Conservation (phyloP, 78 protist genomes). For the Creolimax fragrantissima region DNA sequence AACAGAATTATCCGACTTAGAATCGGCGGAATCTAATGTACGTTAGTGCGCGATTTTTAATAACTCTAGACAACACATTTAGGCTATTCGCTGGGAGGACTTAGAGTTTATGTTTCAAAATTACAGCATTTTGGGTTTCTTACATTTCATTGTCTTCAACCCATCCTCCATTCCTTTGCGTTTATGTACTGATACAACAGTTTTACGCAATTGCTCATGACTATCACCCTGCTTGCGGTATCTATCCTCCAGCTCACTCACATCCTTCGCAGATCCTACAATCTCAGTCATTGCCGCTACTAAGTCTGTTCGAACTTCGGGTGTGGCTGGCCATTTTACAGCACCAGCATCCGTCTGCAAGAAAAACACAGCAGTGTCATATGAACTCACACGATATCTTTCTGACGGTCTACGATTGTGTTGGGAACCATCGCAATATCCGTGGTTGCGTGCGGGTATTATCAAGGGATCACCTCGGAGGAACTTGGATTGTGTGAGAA, state of each 20-base stretch:
- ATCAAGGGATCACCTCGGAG: not conserved
- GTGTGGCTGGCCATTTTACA: not conserved
- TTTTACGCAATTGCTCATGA: too few relatives aligned
- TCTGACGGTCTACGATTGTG: not conserved
- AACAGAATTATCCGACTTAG: too few relatives aligned
- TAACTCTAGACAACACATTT: too few relatives aligned
- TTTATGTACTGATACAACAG: too few relatives aligned
- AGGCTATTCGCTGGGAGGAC: too few relatives aligned
- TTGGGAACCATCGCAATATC: not conserved
- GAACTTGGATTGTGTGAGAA: not conserved
- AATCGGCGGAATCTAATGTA: too few relatives aligned
- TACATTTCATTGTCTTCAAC: too few relatives aligned
- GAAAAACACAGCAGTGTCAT: constrained; percentile 7
- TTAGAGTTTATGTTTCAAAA: too few relatives aligned
- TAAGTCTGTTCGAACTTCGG: not conserved
- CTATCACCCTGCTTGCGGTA: not conserved
- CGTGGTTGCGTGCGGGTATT: not conserved
- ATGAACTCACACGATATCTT: not conserved
- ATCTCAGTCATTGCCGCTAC: not conserved
- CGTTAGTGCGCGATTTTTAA: too few relatives aligned
- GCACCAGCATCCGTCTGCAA: not conserved
- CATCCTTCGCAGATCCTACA: not conserved
- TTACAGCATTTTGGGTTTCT: too few relatives aligned
- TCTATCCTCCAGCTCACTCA: not conserved
- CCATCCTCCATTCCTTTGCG: too few relatives aligned